Conservation (phyloP, 164 flowering plant species). For the Annona squamosa region DNA sequence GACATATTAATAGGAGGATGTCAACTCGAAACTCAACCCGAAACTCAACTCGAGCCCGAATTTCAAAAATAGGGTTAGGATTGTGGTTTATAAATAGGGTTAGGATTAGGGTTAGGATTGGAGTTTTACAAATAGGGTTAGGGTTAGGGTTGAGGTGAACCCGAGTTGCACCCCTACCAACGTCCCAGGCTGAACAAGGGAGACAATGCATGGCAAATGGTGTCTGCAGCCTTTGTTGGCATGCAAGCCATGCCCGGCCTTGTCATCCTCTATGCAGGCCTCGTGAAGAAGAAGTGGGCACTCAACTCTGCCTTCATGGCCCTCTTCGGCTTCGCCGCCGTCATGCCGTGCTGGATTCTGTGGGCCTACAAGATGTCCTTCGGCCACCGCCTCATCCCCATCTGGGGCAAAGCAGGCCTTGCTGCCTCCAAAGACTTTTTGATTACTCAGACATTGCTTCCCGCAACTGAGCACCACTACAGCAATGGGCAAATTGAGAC, state of each 20-base stretch:
- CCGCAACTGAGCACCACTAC: conserved; percentile 12
- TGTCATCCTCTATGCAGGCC: conserved; percentile 25
- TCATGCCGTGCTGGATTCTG: conserved; percentile 21
- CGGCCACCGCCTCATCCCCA: conserved; percentile 20
- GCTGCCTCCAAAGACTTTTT: conserved; percentile 16
- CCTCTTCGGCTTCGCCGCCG: conserved; percentile 28
- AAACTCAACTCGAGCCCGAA: no score
- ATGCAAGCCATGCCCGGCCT: conserved; percentile 28
- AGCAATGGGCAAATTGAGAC: conserved; percentile 6
- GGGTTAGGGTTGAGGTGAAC: no score
- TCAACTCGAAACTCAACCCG: no score
- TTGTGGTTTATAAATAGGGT: no score
- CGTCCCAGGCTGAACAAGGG: conserved; percentile 29
- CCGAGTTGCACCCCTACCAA: no score
- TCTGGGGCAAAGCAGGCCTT: conserved; percentile 20
- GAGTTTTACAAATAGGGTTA: no score
- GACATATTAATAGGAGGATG: no score
- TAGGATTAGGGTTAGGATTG: no score
- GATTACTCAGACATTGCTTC: conserved; percentile 9
- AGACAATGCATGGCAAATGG: conserved; percentile 31
- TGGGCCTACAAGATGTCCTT: conserved; percentile 23
- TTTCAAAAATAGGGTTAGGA: no score
- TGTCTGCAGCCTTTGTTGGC: conserved; percentile 21
- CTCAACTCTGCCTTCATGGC: conserved; percentile 30
- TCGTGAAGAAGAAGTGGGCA: conserved; percentile 31